Evolutionary conservation across 2,329 filamentous ascomycete species (phyloP).

Genomic region (Fusarium miscanthi): DNA sequence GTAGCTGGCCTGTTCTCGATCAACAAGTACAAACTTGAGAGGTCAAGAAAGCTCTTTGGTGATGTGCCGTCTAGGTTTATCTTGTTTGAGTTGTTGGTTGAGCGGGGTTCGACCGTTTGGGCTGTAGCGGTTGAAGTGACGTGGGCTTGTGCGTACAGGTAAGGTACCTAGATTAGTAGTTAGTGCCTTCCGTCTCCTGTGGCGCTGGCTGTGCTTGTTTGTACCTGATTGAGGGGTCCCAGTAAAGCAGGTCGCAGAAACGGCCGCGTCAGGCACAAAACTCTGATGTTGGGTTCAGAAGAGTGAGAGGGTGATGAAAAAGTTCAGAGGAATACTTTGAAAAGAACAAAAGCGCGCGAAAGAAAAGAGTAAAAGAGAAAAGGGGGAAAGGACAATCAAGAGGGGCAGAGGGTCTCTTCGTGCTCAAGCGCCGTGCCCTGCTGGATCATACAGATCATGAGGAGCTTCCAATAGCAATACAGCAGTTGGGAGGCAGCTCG

Average conservation of each 20-base stretch:
- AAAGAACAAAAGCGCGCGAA: neutral
- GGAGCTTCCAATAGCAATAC: conserved; percentile 1
- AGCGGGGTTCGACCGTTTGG: conserved; percentile 38
- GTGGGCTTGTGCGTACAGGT: conserved; percentile 13
- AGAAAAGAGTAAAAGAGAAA: neutral
- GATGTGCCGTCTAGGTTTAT: conserved; percentile 8
- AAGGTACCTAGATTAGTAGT: conserved; percentile 2
- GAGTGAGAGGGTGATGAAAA: neutral
- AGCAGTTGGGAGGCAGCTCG: conserved; percentile 19
- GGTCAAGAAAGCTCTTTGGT: neutral
- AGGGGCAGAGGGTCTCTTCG: conserved; percentile 20
- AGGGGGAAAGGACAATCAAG: conserved; percentile 5
- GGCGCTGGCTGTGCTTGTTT: neutral
- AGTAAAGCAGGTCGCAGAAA: conserved; percentile 45
- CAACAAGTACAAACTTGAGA: conserved; percentile 5
- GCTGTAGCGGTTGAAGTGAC: conserved; percentile 19
- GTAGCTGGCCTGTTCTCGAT: conserved; percentile 16
- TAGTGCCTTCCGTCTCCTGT: conserved; percentile 7
- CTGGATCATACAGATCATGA: neutral
- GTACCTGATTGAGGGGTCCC: conserved; percentile 32
- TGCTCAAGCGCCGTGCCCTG: conserved; percentile 29
- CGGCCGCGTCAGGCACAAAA: conserved; percentile 44
- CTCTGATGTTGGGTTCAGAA: conserved; percentile 4
- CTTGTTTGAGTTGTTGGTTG: conserved; percentile 30
- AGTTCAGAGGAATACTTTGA: neutral